These are phyloP conservation scores for Neurospora sp. DNA, from an alignment of 495 filamentous ascomycete genomes.

Conservation along the genomic window DNA sequence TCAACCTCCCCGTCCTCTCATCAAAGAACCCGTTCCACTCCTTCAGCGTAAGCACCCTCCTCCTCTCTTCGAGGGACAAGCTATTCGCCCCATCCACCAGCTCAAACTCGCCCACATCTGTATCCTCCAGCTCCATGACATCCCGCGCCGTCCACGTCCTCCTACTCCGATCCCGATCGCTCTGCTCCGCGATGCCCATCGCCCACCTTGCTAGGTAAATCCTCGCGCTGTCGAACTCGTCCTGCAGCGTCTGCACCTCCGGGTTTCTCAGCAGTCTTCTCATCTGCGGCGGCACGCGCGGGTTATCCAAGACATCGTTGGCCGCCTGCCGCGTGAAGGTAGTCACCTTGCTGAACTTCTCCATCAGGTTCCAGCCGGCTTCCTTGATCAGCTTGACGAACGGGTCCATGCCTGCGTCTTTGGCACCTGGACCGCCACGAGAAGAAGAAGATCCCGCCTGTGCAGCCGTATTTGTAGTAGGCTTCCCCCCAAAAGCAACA, in stretches of 20 bases:
- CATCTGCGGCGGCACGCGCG: conserved; percentile 77
- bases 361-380: conserved; percentile 88
- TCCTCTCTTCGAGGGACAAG: conserved; percentile 57
- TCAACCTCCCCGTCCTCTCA: conserved; percentile 54
- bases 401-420: conserved; percentile 83
- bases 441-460: conserved; percentile 8
- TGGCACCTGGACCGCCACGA: neutral
- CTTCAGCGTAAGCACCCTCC: conserved; percentile 64
- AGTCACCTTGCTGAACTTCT: conserved; percentile 91
- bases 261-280: conserved; percentile 78
- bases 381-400: conserved; percentile 92
- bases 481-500: conserved; percentile 61
- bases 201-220: conserved; percentile 94
- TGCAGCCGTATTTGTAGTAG: conserved; percentile 15
- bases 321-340: conserved; percentile 88
- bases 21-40: conserved; percentile 91
- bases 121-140: conserved; percentile 87
- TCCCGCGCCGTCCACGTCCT: conserved; percentile 90
- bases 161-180: conserved; percentile 71
- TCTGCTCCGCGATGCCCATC: conserved; percentile 96
- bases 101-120: conserved; percentile 90
- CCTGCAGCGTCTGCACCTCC: conserved; percentile 87
- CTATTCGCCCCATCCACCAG: conserved; percentile 74
- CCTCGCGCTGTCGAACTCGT: conserved; percentile 93
- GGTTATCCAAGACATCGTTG: conserved; percentile 82